phyloP scores from a whole-genome alignment of 495 filamentous ascomycete genomes.

The Hypoxylon lienhwacheense region DNA sequence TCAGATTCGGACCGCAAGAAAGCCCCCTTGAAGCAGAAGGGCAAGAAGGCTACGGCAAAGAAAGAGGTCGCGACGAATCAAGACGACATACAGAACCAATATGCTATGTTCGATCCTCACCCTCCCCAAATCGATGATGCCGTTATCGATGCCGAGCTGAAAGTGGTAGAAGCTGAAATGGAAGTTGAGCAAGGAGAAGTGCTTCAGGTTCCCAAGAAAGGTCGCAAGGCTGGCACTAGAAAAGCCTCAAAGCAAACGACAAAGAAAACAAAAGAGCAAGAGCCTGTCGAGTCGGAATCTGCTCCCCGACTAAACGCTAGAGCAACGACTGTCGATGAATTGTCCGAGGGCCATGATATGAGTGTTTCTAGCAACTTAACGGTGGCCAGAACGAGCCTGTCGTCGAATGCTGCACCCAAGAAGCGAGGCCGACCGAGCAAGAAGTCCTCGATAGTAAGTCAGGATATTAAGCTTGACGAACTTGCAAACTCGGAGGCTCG shows the following conservation, averaged over 20 bases:
- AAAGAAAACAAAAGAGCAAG: slow-evolving; percentile 49
- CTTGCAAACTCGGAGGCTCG: background rate
- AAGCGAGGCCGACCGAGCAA: slow-evolving; percentile 53
- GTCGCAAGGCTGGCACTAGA: slow-evolving; percentile 47
- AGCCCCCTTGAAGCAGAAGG: slow-evolving; percentile 40
- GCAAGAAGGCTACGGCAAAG: slow-evolving; percentile 36
- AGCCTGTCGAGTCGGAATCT: slow-evolving; percentile 37
- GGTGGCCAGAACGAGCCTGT: slow-evolving; percentile 47
- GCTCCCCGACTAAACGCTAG: slow-evolving; percentile 39
- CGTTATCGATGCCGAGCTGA: slow-evolving; percentile 48
- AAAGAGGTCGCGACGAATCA: slow-evolving; percentile 1
- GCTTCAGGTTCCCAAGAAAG: slow-evolving; percentile 47
- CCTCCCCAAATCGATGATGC: slow-evolving; percentile 49
- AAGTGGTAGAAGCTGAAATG: slow-evolving; percentile 52
- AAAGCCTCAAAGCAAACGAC: slow-evolving; percentile 49
- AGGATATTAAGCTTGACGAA: slow-evolving; percentile 22
- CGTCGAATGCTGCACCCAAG: slow-evolving; percentile 39
- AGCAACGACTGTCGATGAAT: slow-evolving; percentile 39
- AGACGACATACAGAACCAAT: slow-evolving; percentile 32
- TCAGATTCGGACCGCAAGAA: slow-evolving; percentile 44
- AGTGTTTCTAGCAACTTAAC: slow-evolving; percentile 48
- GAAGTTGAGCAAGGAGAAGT: slow-evolving; percentile 33
- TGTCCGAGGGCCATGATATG: slow-evolving; percentile 42
- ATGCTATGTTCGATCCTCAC: slow-evolving; percentile 50
- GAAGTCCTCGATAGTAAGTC: slow-evolving; percentile 39